Percentiles rank a stretch among this genome's conserved stretches.
These are phyloP conservation scores for Rheum nobile DNA, from an alignment of 148 eudicot species.

Conservation along the genomic window DNA sequence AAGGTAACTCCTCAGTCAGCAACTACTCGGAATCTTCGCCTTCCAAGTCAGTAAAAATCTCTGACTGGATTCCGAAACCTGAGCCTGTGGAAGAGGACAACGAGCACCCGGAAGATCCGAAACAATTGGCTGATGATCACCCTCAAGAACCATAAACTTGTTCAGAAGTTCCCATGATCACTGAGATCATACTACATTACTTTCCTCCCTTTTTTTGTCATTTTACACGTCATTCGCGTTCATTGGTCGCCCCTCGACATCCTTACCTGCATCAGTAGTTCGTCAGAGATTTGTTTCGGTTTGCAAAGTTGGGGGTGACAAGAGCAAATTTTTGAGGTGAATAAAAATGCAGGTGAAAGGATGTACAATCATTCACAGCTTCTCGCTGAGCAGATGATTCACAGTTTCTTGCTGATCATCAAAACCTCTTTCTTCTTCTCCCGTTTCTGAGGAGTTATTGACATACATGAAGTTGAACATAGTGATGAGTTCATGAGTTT, in stretches of 20 bases:
- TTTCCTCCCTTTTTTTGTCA: neutral
- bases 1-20: neutral
- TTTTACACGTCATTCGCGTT: neutral
- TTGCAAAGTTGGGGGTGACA: neutral
- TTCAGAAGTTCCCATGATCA: neutral
- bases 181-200: neutral
- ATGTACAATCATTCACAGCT: neutral
- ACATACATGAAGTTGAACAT: neutral
- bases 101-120: neutral
- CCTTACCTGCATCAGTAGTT: neutral
- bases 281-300: neutral
- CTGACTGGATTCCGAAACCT: conserved; percentile 9
- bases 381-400: neutral
- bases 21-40: neutral
- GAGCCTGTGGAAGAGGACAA: conserved; percentile 3
- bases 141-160: neutral
- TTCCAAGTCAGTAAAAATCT: conserved; percentile 7
- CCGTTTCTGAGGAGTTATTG: neutral
- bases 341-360: neutral
- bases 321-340: neutral
- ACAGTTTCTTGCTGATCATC: neutral
- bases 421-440: neutral
- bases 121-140: neutral
- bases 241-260: neutral
- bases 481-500: neutral